Base-by-base conservation (phyloP, 2,329 filamentous ascomycete genomes). In the Stromatinia cepivora region DNA sequence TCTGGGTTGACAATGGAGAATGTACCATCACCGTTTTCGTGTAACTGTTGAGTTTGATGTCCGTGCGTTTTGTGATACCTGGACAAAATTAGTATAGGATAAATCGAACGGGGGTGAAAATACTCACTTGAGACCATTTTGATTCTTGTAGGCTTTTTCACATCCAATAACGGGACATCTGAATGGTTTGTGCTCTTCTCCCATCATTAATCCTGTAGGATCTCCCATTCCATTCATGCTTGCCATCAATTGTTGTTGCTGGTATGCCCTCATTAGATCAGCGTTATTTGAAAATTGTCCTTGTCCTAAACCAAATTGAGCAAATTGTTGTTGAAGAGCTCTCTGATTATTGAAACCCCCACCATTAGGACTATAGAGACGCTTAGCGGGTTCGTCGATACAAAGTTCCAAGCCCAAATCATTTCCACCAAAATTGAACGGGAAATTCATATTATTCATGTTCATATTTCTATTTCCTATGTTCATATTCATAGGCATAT, bases 121-220 rank as follows among this genome's bases (percentile, higher is more conserved):
- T 71, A 82, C 83, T 75, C 93, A 99, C 87, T 98, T 99, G 69
- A 99, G 85, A 63, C 95, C 95, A 75, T 99, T 99, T 79, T 98
- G 95, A 80, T 99, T 99, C 85, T 99, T 99, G 83, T 99, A 99
- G 0, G 95, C 94, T 84, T 99, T 99, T 80, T 98, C 95, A 78
- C 95, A 99, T 8, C 95, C 95, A 79, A 99, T 97, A 64, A 99
- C 95, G 1, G 95, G 95, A 77, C 95, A 99, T 79, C 94, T 92
- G 85, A 97, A 99, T 0, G 95, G 95, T 81, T 98, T 99, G 77
- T 96, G 93, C 79, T 99, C 94, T 79, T 98, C 94, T 22, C 90
- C 85, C 78, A 89, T 85, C 80, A 88, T 84, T 70, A 76, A 72
- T n/a, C 83, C 85, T 34, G 72, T 67, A 64, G 75, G 72, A 52